Conservation (phyloP, 2,329 filamentous ascomycete genomes). For the Xylariaceae sp. region DNA sequence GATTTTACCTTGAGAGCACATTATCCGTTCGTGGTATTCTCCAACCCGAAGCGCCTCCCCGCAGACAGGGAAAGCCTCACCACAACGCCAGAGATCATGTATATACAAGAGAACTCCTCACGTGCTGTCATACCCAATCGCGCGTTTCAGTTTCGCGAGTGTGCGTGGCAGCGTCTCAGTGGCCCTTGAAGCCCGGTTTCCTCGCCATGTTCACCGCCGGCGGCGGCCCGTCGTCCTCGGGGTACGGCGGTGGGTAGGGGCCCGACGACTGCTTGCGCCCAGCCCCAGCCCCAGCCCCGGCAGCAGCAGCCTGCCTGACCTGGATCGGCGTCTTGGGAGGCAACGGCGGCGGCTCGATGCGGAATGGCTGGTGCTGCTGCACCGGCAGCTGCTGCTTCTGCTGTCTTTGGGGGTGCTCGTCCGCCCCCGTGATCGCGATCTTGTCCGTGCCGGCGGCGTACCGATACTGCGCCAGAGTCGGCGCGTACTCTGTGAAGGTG, state of each 20-base stretch:
- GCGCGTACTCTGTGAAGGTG: constrained; percentile 47
- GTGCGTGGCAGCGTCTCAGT: background rate
- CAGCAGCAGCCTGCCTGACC: too few relatives aligned
- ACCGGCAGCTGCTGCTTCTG: constrained; percentile 17
- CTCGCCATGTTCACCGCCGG: constrained; percentile 77
- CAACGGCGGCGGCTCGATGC: constrained; percentile 54
- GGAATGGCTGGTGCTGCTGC: constrained; percentile 28
- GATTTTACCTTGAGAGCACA: background rate
- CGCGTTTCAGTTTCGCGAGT: background rate
- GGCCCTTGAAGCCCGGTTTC: constrained; percentile 67
- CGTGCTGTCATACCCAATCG: background rate
- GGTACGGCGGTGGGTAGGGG: constrained; percentile 59
- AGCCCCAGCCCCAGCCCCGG: constrained; percentile 30
- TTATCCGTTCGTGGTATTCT: too few relatives aligned
- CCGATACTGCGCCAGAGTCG: constrained; percentile 51
- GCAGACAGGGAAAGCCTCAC: background rate
- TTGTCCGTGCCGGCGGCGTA: constrained; percentile 57
- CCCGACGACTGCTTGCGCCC: constrained; percentile 10
- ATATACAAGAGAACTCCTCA: background rate
- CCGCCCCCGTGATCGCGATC: constrained; percentile 54
- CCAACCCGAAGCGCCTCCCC: background rate
- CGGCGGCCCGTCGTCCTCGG: constrained; percentile 67
- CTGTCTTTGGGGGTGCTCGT: constrained; percentile 46
- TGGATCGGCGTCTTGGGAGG: constrained; percentile 72
- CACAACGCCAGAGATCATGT: background rate